Base-by-base conservation (phyloP, 495 filamentous ascomycete genomes). In the Penicillium soppii region DNA sequence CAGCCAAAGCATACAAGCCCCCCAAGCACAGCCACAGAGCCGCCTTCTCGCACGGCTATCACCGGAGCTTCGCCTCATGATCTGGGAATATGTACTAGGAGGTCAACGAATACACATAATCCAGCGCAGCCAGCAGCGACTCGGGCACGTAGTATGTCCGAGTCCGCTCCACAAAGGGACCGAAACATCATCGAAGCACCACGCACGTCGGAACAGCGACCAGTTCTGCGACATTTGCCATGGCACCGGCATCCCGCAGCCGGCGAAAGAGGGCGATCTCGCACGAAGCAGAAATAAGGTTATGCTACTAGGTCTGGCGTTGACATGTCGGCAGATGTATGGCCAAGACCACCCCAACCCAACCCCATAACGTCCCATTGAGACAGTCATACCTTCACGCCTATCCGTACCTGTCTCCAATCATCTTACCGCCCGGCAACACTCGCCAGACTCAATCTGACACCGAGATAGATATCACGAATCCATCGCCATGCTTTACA, bases 61-160 rank as follows among this genome's bases (percentile, higher is more conserved):
- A 4, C 55, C 64, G 27, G 75, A 80, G 52, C 53, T 80, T 25
- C 70, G 71, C 7, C 52, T 75, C 15, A 68, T 72, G 46, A 70
- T 80, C 46, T 80, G 75, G 77, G 73, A 72, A 51, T 47, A 55
- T 3, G 70, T 66, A 6, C 57, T 74, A 0, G 69, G 69, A 19
- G 61, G 50, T 7, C 59, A 53, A 35, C 56, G 68, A 22, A 61
- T 77, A 19, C 73, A 77, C 46, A 70, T 77, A 17, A 64, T 77
- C 43, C 73, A 77, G 47, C 65, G 66, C 7, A 47, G 56, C 10
- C 43, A 59, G 19, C 55, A 61, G 27, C 65, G 66, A 25, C 65
- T 77, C 37, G 70, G 71, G 2, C 63, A 73, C 38, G 54, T 77
- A 1, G 47, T 75, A 2, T 77, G 73, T 54, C 61, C 63, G 7